These are phyloP conservation scores for Trifolium fragiferum DNA, from an alignment of 306 rosid species.

Conservation along the genomic window DNA sequence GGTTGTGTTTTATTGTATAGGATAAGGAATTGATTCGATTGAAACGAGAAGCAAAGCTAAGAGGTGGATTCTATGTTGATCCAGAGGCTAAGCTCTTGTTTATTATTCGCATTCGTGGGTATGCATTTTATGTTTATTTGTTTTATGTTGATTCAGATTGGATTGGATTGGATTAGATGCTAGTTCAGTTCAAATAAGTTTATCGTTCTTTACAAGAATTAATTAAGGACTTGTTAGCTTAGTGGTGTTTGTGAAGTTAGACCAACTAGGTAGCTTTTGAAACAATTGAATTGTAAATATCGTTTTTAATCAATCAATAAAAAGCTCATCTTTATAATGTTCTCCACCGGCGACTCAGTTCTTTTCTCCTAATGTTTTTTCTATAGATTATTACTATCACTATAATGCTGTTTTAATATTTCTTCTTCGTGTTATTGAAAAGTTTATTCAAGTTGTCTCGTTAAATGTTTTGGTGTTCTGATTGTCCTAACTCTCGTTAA, in stretches of 20 bases:
- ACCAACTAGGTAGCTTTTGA: background rate
- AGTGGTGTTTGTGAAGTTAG: background rate
- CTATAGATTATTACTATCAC: background rate
- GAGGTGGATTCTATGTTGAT: constrained; percentile 95
- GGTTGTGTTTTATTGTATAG: constrained; percentile 26
- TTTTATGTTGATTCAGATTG: background rate
- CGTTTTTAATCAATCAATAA: background rate
- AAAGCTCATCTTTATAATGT: background rate
- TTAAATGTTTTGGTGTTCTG: background rate
- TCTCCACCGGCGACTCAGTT: background rate
- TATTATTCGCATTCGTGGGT: constrained; percentile 88
- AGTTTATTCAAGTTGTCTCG: background rate
- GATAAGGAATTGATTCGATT: constrained; percentile 67
- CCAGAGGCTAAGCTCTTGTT: constrained; percentile 90
- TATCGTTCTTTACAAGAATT: background rate
- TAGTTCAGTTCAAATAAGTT: background rate
- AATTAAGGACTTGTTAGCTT: background rate
- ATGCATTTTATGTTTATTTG: constrained; percentile 16
- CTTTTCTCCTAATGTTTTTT: background rate
- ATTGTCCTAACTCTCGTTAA: background rate
- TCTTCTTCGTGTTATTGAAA: background rate
- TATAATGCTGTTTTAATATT: background rate
- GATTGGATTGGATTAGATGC: background rate
- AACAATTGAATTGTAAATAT: background rate
- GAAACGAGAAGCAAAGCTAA: constrained; percentile 89